Percentiles rank a stretch among this genome's conserved stretches.
Evolutionary conservation across 2,329 filamentous ascomycete species (phyloP).

Genomic region (Purpureocillium lavendulum): DNA sequence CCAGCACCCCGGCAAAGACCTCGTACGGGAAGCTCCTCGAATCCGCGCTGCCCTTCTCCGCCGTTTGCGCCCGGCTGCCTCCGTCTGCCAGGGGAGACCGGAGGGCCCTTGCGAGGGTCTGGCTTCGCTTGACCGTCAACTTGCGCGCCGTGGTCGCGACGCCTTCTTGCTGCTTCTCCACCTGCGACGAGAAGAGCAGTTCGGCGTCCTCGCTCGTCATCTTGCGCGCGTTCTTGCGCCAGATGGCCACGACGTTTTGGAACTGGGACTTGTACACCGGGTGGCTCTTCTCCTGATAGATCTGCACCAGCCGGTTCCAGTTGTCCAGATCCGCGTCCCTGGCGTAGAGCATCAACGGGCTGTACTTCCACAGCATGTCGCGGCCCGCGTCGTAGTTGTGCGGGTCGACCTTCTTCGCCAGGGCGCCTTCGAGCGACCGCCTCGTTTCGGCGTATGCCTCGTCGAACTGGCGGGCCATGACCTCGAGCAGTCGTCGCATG

Average conservation of each 20-base stretch:
- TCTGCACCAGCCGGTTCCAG: slow-evolving; percentile 71
- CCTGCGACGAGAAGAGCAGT: slow-evolving; percentile 76
- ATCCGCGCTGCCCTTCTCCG: slow-evolving; percentile 52
- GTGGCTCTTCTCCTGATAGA: slow-evolving; percentile 71
- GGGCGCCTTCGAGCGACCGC: slow-evolving; percentile 51
- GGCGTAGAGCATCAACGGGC: slow-evolving; percentile 78
- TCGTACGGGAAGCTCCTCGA: slow-evolving; percentile 68
- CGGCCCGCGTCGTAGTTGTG: slow-evolving; percentile 64
- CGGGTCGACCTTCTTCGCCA: slow-evolving; percentile 60
- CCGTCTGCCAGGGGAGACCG: slow-evolving; percentile 61
- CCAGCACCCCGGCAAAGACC: slow-evolving; percentile 69
- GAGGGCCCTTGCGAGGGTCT: slow-evolving; percentile 70
- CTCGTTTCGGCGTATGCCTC: slow-evolving; percentile 63
- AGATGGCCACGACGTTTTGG: slow-evolving; percentile 64
- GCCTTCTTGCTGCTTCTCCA: slow-evolving; percentile 77
- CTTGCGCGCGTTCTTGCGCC: slow-evolving; percentile 74
- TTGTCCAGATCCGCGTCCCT: slow-evolving; percentile 74
- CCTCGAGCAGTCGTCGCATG: slow-evolving; percentile 69
- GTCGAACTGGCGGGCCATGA: slow-evolving; percentile 75
- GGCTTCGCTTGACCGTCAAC: slow-evolving; percentile 86
- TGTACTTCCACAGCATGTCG: slow-evolving; percentile 76
- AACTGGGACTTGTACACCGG: slow-evolving; percentile 78
- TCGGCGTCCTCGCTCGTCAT: slow-evolving; percentile 70
- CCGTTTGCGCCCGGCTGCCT: slow-evolving; percentile 29
- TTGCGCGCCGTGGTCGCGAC: slow-evolving; percentile 74